A percentile compares a stretch with the other conserved stretches of the same genome.
These are phyloP conservation scores for Agaricus sinodeliciosus DNA, from an alignment of 768 basidiomycete species.

Conservation along the genomic window DNA sequence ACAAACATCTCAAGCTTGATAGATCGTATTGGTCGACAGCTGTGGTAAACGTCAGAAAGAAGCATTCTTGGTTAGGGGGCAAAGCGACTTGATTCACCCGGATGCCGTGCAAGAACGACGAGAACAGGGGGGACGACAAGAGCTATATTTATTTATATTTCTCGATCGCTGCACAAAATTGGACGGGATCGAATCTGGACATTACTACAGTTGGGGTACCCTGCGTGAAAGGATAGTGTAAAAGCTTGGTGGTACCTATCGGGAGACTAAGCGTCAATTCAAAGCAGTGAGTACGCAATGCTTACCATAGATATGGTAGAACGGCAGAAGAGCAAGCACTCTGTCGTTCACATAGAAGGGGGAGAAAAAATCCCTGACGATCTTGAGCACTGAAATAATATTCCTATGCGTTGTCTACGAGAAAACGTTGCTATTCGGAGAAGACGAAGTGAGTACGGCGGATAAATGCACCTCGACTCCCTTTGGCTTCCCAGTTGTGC, in stretches of 20 bases:
- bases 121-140: conserved; percentile 82
- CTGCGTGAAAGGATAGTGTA: conserved; percentile 47
- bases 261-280: not conserved
- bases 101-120: conserved; percentile 64
- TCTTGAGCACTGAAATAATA: conserved; percentile 51
- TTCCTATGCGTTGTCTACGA: conserved; percentile 62
- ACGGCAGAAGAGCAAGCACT: conserved; percentile 60
- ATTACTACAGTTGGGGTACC: conserved; percentile 53
- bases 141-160: conserved; percentile 53
- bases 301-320: conserved; percentile 40
- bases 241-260: conserved; percentile 53
- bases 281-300: not conserved
- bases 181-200: conserved; percentile 62
- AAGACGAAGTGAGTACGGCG: not conserved
- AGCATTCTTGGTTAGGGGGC: too few relatives aligned
- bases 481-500: conserved; percentile 78
- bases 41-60: conserved; percentile 15
- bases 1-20: conserved; percentile 45
- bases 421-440: not conserved
- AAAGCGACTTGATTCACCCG: conserved; percentile 30
- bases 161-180: conserved; percentile 61
- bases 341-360: conserved; percentile 35
- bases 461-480: conserved; percentile 40
- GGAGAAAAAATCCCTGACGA: conserved; percentile 40
- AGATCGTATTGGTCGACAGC: conserved; percentile 66